A percentile compares a stretch with the other conserved stretches of the same genome.
Conservation (phyloP, 2,329 filamentous ascomycete species). For the Fusarium sarcochroum region DNA sequence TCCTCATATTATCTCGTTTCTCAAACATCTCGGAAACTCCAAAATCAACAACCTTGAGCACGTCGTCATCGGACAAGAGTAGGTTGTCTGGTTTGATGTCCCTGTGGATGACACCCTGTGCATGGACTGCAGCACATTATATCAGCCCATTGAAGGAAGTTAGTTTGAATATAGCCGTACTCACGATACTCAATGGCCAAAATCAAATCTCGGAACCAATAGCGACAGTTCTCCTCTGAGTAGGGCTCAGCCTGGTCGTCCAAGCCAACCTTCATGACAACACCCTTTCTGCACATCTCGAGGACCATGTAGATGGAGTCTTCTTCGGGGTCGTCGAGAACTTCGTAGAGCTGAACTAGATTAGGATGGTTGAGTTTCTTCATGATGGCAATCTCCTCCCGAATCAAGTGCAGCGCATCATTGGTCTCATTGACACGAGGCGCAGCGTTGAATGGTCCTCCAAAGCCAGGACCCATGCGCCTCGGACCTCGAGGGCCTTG, state of each 20-base stretch:
- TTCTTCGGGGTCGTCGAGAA: slow-evolving; percentile 93
- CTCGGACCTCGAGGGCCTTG: slow-evolving; percentile 58
- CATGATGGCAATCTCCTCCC: slow-evolving; percentile 98
- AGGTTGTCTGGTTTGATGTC: slow-evolving; percentile 99
- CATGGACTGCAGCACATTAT: slow-evolving; percentile 74
- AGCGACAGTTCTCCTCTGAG: slow-evolving; percentile 83
- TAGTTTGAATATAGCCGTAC: slow-evolving; percentile 51
- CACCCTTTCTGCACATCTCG: slow-evolving; percentile 98
- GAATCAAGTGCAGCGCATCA: slow-evolving; percentile 86
- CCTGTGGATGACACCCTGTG: slow-evolving; percentile 93
- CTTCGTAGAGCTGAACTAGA: slow-evolving; percentile 92
- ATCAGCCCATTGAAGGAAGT: slow-evolving; percentile 1
- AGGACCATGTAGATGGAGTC: slow-evolving; percentile 99
- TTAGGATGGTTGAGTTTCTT: slow-evolving; percentile 98
- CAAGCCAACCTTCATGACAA: slow-evolving; percentile 96
- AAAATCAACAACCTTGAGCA: slow-evolving; percentile 98
- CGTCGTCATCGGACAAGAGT: slow-evolving; percentile 87
- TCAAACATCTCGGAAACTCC: slow-evolving; percentile 99
- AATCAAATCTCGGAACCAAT: slow-evolving; percentile 95
- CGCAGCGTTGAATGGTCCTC: slow-evolving; percentile 45
- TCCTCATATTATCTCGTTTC: slow-evolving; percentile 86
- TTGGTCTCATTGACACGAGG: slow-evolving; percentile 69
- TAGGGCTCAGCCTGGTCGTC: slow-evolving; percentile 87
- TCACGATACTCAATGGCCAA: slow-evolving; percentile 92
- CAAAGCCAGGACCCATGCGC: slow-evolving; percentile 48